Evolutionary conservation across 352 stramenopile genomes (phyloP).

Genomic region (Phytopythium ostracodes): DNA sequence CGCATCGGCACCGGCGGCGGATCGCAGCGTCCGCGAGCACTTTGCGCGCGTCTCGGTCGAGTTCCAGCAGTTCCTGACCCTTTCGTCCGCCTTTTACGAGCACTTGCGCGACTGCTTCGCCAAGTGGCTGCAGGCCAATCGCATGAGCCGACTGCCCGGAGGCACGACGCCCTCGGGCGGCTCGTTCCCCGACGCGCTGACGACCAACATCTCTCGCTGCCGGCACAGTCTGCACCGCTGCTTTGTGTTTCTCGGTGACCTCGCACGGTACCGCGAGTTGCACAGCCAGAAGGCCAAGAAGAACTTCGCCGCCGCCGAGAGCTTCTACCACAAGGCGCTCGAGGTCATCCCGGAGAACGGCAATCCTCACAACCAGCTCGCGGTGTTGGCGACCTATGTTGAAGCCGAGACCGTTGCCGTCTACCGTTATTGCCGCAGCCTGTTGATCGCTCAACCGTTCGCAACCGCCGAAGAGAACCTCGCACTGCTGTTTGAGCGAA

Average conservation of each 20-base stretch:
- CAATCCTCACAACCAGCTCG: constrained; percentile 85
- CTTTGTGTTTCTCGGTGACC: constrained; percentile 77
- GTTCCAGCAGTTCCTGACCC: constrained; percentile 68
- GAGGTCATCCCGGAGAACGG: constrained; percentile 69
- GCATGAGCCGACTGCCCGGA: constrained; percentile 24
- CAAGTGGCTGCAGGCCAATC: constrained; percentile 41
- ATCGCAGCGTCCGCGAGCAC: constrained; percentile 69
- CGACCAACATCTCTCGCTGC: constrained; percentile 24
- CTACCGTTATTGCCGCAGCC: constrained; percentile 87
- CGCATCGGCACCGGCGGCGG: constrained; percentile 53
- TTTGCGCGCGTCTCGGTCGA: constrained; percentile 72
- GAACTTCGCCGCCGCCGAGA: constrained; percentile 68
- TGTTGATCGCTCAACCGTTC: constrained; percentile 84
- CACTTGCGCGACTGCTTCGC: constrained; percentile 48
- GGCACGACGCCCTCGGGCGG: constrained; percentile 10
- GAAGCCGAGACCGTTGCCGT: constrained; percentile 89
- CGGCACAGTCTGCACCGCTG: constrained; percentile 77
- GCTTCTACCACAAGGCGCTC: constrained; percentile 70
- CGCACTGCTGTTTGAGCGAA: constrained; percentile 85
- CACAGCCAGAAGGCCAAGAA: constrained; percentile 85
- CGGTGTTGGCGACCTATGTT: constrained; percentile 81
- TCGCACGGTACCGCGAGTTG: constrained; percentile 78
- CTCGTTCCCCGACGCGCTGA: constrained; percentile 13
- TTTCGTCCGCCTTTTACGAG: constrained; percentile 72
- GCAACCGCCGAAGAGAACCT: constrained; percentile 87